A percentile compares a stretch with the other conserved stretches of the same genome.
These are phyloP conservation scores for Cyberlindnera bimundalis DNA, from an alignment of 805 yeast species.

Conservation along the genomic window DNA sequence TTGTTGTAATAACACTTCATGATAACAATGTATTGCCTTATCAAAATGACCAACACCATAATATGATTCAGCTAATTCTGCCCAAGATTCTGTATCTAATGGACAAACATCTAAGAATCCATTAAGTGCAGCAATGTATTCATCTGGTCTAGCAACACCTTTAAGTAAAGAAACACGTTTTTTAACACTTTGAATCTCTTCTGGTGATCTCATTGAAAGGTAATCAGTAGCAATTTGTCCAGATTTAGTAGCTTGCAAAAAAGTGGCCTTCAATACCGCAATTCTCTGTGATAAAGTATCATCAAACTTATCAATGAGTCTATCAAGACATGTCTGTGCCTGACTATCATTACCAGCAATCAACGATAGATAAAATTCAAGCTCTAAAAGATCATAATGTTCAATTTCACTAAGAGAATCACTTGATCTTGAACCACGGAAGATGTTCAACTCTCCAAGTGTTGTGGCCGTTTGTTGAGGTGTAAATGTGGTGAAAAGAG, in stretches of 20 bases:
- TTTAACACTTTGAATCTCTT: conserved; percentile 24
- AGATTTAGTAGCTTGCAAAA: conserved; percentile 51
- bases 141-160: conserved; percentile 13
- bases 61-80: conserved; percentile 71
- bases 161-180: conserved; percentile 24
- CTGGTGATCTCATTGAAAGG: conserved; percentile 29
- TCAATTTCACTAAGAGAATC: conserved; percentile 33
- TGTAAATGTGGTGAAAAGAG: conserved; percentile 44
- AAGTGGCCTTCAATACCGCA: conserved; percentile 50
- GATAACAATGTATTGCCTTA: conserved; percentile 60
- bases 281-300: conserved; percentile 54
- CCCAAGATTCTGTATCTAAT: conserved; percentile 73
- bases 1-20: conserved; percentile 64
- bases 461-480: conserved; percentile 41
- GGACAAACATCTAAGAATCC: conserved; percentile 63
- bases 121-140: conserved; percentile 54
- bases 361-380: conserved; percentile 65
- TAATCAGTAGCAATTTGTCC: conserved; percentile 35
- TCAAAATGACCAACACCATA: conserved; percentile 55
- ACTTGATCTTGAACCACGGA: conserved; percentile 18
- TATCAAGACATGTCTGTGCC: conserved; percentile 64
- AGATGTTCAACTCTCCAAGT: conserved; percentile 29
- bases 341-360: conserved; percentile 62
- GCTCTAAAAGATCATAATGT: conserved; percentile 59
- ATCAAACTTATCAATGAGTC: conserved; percentile 64